Evolutionary conservation across 208 protist species (phyloP), one percentile per base, ranked within the genome.

Genomic region (Novymonas esmeraldas): DNA sequence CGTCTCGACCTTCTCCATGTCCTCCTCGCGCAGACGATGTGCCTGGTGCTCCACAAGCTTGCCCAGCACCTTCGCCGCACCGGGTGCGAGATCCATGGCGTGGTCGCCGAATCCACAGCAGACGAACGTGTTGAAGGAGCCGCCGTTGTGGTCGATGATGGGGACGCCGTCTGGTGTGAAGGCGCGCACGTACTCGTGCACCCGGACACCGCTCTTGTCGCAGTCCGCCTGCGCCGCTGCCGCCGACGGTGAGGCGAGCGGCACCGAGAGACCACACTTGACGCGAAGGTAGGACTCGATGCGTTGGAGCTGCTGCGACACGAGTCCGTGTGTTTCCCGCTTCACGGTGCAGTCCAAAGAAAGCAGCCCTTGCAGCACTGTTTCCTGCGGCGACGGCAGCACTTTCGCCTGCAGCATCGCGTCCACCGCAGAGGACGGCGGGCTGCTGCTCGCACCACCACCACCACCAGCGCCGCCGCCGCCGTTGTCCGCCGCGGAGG

Each of bases 31-130:
- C 34, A 95, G 71, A 0, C 58, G 31, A 41, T 88, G 65, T 3
- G 85, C 90, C 42, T 85, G 72, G 33, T 84, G 73, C 50, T 90
- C 75, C 38, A 96, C 78, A 13, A 96, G 71, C 72, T 90, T 85
- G n/a, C 77, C 72, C 3, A 96, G 59, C 38, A 94, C 80, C 41
- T 84, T 84, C 3, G 88, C 87, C 13, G 91, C 76, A 26, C 84
- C 91, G 0, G 88, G 88, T 0, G 86, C 91, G 36, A 94, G 87
- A 66, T 94, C 88, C 42, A 80, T 58, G 9, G 79, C 84, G 64
- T 94, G 86, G 72, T 96, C 88, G 26, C 91, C 91, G 65, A 96
- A 94, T 29, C 86, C 91, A 54, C 81, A 64, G 72, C 91, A 96
- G 13, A 94, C 86, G 65, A 93, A 96, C 28, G 72, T 82, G 72